A percentile compares a stretch with the other conserved stretches of the same genome.
These are phyloP conservation scores for Thelonectria rubi DNA, from an alignment of 2,329 filamentous ascomycete genomes.

Conservation along the genomic window DNA sequence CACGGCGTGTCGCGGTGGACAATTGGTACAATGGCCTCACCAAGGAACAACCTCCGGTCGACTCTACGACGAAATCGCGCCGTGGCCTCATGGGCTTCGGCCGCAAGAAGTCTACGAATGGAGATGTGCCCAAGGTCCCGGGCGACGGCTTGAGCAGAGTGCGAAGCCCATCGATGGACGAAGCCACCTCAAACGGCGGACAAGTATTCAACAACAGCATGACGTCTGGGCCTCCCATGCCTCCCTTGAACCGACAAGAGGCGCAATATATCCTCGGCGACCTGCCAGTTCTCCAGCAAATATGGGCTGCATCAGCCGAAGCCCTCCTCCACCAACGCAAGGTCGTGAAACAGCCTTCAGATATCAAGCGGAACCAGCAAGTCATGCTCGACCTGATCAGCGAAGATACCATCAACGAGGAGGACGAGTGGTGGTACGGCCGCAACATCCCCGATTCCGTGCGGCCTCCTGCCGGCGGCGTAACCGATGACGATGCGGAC, in stretches of 20 bases:
- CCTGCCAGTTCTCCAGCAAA: slow-evolving; percentile 65
- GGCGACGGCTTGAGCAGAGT: slow-evolving; percentile 39
- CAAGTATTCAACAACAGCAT: slow-evolving; percentile 68
- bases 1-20: slow-evolving; percentile 66
- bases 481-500: slow-evolving; percentile 62
- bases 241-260: slow-evolving; percentile 60
- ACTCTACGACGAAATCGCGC: slow-evolving; percentile 57
- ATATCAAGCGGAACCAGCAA: slow-evolving; percentile 71
- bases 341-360: slow-evolving; percentile 65
- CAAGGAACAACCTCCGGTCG: slow-evolving; percentile 50
- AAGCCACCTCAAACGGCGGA: slow-evolving; percentile 47
- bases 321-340: slow-evolving; percentile 67
- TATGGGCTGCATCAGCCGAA: slow-evolving; percentile 72
- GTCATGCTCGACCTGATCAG: slow-evolving; percentile 72
- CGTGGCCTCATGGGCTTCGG: slow-evolving; percentile 63
- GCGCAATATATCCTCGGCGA: slow-evolving; percentile 62
- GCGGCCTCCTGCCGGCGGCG: slow-evolving; percentile 58
- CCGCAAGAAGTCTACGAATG: slow-evolving; percentile 64
- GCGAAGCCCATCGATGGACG: slow-evolving; percentile 45
- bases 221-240: slow-evolving; percentile 70
- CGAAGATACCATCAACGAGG: slow-evolving; percentile 65
- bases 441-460: slow-evolving; percentile 63
- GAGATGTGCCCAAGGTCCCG: slow-evolving; percentile 38
- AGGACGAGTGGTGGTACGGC: slow-evolving; percentile 72
- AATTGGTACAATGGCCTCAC: slow-evolving; percentile 65